Percentiles rank a stretch among this genome's conserved stretches.
These are phyloP conservation scores for Mikania micrantha DNA, from an alignment of 129 eudicot species.

Conservation along the genomic window DNA sequence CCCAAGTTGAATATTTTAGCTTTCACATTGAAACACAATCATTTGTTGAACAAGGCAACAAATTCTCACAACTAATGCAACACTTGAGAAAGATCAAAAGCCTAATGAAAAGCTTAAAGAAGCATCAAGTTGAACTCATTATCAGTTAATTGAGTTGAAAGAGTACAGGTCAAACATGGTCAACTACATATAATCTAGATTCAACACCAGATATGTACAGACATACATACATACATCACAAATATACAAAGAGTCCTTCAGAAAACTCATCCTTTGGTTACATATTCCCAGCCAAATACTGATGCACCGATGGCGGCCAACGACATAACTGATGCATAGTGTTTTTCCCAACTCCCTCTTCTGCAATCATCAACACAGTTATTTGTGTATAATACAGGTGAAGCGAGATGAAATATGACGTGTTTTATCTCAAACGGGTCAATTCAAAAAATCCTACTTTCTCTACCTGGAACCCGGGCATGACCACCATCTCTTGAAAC, in stretches of 20 bases:
- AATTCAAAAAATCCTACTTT: neutral
- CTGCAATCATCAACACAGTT: neutral
- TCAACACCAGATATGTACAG: neutral
- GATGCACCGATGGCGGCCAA: neutral
- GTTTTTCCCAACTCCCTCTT: neutral
- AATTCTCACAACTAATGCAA: too few relatives aligned
- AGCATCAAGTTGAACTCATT: too few relatives aligned
- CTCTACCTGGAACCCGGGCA: slow-evolving; percentile 12
- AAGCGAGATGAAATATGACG: too few relatives aligned
- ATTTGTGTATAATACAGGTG: neutral
- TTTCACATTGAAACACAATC: too few relatives aligned
- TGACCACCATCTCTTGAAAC: neutral
- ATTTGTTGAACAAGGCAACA: too few relatives aligned
- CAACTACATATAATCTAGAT: slow-evolving; percentile 2
- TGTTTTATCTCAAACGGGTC: neutral
- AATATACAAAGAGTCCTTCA: neutral
- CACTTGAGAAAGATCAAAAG: too few relatives aligned
- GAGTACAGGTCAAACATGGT: neutral
- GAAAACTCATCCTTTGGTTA: slow-evolving; percentile 40
- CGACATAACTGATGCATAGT: slow-evolving; percentile 20
- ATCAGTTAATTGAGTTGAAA: neutral
- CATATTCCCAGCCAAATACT: slow-evolving; percentile 66
- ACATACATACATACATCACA: slow-evolving; percentile 15
- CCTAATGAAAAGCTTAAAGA: too few relatives aligned
- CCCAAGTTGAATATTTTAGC: too few relatives aligned